A percentile compares a stretch with the other conserved stretches of the same genome.
Conservation (phyloP, 2,329 filamentous ascomycete species). For the Trichoderma hamatum region DNA sequence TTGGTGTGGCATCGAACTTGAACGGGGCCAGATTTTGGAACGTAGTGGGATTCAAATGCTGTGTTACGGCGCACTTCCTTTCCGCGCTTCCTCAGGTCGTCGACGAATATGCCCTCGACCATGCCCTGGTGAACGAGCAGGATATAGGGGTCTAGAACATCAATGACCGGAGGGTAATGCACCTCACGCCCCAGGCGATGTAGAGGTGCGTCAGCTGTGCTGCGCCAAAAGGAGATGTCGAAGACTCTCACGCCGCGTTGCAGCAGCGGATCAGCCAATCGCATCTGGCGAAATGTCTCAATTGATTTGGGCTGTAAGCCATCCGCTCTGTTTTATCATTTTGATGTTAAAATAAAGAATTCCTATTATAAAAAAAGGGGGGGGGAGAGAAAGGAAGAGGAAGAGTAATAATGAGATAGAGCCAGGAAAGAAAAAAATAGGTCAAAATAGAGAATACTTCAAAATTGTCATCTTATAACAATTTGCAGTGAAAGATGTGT, state of each 20-base stretch:
- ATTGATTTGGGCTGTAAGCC: conserved; percentile 78
- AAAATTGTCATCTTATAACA: background rate
- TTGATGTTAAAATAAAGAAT: conserved; percentile 25
- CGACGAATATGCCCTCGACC: conserved; percentile 70
- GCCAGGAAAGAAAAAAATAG: background rate
- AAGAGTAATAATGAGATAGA: background rate
- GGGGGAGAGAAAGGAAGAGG: too few relatives aligned
- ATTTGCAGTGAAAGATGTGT: background rate
- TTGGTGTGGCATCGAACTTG: conserved; percentile 57
- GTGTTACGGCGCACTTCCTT: conserved; percentile 65
- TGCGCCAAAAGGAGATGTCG: conserved; percentile 75
- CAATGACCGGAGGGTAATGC: conserved; percentile 67
- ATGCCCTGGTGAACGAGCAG: conserved; percentile 72
- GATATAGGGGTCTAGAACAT: conserved; percentile 61
- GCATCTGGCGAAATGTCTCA: conserved; percentile 74
- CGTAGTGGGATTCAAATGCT: conserved; percentile 61
- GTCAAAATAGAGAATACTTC: background rate
- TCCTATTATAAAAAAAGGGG: background rate
- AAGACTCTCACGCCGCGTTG: conserved; percentile 70
- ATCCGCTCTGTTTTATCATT: conserved; percentile 56
- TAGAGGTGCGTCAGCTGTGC: conserved; percentile 54
- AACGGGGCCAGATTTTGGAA: conserved; percentile 48
- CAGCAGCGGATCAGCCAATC: conserved; percentile 69
- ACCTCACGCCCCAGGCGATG: conserved; percentile 65
- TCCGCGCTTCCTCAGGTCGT: conserved; percentile 68